These are phyloP conservation scores for Zymoseptoria pseudotritici DNA, from an alignment of 2,329 filamentous ascomycete genomes.

Conservation along the genomic window DNA sequence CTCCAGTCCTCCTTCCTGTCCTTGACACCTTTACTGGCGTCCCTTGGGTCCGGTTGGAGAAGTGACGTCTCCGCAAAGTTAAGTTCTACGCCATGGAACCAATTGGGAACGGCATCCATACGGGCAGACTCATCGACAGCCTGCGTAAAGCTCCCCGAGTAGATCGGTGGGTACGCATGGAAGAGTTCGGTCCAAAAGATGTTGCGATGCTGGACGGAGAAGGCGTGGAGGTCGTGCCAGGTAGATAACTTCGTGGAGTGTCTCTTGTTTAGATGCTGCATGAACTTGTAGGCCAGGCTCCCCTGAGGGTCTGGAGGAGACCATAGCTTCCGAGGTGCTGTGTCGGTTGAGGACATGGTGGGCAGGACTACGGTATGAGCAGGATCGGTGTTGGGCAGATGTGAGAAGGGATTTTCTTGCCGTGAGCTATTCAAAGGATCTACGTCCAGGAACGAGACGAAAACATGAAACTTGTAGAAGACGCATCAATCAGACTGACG, in stretches of 20 bases:
- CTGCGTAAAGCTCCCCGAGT: slow-evolving; percentile 46
- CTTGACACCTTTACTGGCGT: no score
- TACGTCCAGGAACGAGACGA: no score
- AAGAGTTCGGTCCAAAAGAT: slow-evolving; percentile 63
- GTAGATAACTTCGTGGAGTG: slow-evolving; percentile 53
- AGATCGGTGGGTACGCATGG: slow-evolving; percentile 52
- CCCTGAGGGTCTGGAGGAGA: slow-evolving; percentile 31
- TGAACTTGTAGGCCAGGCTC: slow-evolving; percentile 61
- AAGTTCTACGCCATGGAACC: slow-evolving; percentile 67
- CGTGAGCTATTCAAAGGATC: no score
- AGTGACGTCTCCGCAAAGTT: slow-evolving; percentile 78
- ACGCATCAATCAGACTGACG: no score
- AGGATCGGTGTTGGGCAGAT: no score
- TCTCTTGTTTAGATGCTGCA: slow-evolving; percentile 56
- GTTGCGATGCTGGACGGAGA: slow-evolving; percentile 54
- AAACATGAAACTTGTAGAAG: no score
- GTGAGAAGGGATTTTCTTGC: no score
- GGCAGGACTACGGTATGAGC: no score
- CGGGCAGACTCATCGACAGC: slow-evolving; percentile 62
- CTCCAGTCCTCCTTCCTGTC: slow-evolving; percentile 51
- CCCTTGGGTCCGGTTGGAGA: no score
- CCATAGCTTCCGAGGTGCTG: slow-evolving; percentile 40
- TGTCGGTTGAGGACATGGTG: no score
- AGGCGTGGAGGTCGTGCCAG: slow-evolving; percentile 63
- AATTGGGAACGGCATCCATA: slow-evolving; percentile 64